Evolutionary conservation across 2,329 filamentous ascomycete genomes (phyloP).

Genomic region (Ophiognomonia clavigignenti-juglandacearum): DNA sequence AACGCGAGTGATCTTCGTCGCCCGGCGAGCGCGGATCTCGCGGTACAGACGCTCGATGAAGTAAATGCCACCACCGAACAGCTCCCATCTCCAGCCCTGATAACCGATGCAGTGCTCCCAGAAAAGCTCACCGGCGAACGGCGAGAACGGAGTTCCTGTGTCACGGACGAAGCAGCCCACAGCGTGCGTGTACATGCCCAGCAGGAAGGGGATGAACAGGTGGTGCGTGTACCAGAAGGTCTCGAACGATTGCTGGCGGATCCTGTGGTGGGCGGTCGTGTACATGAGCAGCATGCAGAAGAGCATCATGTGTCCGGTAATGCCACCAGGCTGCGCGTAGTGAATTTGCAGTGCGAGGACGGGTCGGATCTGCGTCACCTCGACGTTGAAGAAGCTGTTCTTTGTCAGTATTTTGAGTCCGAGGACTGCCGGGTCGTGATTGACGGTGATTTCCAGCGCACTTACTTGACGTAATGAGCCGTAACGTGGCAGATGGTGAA

Average conservation of each 20-base stretch:
- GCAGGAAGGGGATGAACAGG: slow-evolving; percentile 92
- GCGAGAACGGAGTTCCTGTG: slow-evolving; percentile 64
- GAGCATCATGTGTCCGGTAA: slow-evolving; percentile 96
- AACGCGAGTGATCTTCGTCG: slow-evolving; percentile 87
- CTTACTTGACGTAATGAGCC: slow-evolving; percentile 91
- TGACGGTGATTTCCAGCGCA: neutral
- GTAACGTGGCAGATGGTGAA: slow-evolving; percentile 74
- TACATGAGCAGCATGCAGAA: slow-evolving; percentile 99
- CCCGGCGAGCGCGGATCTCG: slow-evolving; percentile 76
- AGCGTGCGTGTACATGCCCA: slow-evolving; percentile 93
- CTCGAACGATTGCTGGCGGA: slow-evolving; percentile 95
- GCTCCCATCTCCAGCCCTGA: slow-evolving; percentile 94
- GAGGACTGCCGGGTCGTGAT: neutral
- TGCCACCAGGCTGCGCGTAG: slow-evolving; percentile 81
- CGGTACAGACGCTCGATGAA: slow-evolving; percentile 84
- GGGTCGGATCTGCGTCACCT: slow-evolving; percentile 75
- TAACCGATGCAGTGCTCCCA: slow-evolving; percentile 95
- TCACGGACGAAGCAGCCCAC: slow-evolving; percentile 96
- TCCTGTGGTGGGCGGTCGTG: slow-evolving; percentile 87
- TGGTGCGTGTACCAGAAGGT: slow-evolving; percentile 99
- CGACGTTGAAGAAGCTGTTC: slow-evolving; percentile 89
- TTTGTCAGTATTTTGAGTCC: neutral
- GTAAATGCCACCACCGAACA: slow-evolving; percentile 81
- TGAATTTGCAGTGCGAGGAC: slow-evolving; percentile 84
- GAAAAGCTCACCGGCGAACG: slow-evolving; percentile 76